Evolutionary conservation across 768 basidiomycete species (phyloP).

Genomic region (Tricholoma hemisulphureum): DNA sequence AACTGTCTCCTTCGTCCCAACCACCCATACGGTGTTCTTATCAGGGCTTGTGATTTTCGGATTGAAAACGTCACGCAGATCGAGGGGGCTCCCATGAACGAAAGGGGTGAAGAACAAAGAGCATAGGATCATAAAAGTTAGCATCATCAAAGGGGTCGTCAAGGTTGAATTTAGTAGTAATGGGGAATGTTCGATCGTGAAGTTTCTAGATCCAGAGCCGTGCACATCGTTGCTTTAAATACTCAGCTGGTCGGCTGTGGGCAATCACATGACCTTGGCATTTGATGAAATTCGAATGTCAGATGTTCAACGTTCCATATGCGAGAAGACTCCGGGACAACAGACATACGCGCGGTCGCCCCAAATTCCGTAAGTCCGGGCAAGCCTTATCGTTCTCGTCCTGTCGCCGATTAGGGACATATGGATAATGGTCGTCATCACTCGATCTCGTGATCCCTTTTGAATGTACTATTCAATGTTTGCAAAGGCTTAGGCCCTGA

Average conservation of each 20-base stretch:
- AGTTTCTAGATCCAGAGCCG: slow-evolving; percentile 6
- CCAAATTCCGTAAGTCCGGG: too few relatives aligned
- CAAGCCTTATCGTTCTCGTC: too few relatives aligned
- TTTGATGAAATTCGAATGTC: slow-evolving; percentile 10
- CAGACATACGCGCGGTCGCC: too few relatives aligned
- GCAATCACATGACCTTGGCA: slow-evolving; percentile 21
- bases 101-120: slow-evolving; percentile 29
- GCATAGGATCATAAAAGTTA: slow-evolving; percentile 29
- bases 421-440: too few relatives aligned
- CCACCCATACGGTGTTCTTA: slow-evolving; percentile 46
- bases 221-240: slow-evolving; percentile 18
- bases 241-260: slow-evolving; percentile 13
- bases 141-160: slow-evolving; percentile 25
- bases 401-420: too few relatives aligned
- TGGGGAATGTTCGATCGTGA: slow-evolving; percentile 10
- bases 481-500: too few relatives aligned
- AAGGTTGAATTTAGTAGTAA: slow-evolving; percentile 16
- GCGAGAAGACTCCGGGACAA: too few relatives aligned
- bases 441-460: too few relatives aligned
- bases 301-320: too few relatives aligned
- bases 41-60: slow-evolving; percentile 52
- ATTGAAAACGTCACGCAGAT: slow-evolving; percentile 43
- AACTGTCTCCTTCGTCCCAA: slow-evolving; percentile 46
- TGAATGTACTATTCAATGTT: too few relatives aligned
- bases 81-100: slow-evolving; percentile 31